Percentiles rank a stretch among this genome's conserved stretches.
Conservation (phyloP, 176 grass and related monocot species). For the Zoysia japonica region DNA sequence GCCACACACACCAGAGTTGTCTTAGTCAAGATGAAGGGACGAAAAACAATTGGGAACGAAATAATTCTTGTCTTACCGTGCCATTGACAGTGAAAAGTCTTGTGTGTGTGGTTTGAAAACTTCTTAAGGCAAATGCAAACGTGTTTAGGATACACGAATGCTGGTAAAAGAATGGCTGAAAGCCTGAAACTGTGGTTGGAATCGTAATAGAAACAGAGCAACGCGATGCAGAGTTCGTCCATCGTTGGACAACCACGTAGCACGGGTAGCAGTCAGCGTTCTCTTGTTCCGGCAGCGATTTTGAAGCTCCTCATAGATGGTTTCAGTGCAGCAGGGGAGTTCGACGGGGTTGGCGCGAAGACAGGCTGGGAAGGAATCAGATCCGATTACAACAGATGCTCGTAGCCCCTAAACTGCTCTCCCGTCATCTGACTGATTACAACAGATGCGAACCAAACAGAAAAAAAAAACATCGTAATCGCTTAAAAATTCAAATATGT, state of each 20-base stretch:
- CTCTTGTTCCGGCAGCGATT: no score
- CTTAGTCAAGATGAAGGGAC: background rate
- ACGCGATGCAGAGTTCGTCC: no score
- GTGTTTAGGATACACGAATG: no score
- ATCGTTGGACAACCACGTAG: no score
- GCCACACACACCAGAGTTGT: background rate
- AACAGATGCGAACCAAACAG: background rate
- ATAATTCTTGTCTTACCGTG: slow-evolving; percentile 36
- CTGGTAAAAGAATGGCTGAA: no score
- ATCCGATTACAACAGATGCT: background rate
- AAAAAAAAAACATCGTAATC: background rate
- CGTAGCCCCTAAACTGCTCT: background rate
- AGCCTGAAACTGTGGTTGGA: no score
- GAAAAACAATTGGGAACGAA: background rate
- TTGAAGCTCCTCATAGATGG: no score
- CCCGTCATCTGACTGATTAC: background rate
- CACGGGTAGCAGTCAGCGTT: no score
- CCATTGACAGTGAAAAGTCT: slow-evolving; percentile 4
- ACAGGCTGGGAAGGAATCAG: background rate
- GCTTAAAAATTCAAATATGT: background rate
- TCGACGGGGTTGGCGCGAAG: background rate
- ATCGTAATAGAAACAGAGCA: no score
- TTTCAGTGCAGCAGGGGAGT: background rate
- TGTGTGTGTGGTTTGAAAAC: no score
- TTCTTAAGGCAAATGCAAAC: no score